Evolutionary conservation across 352 stramenopile genomes (phyloP), one percentile per base, ranked within the genome.

Genomic region (Globisporangium alternatum): DNA sequence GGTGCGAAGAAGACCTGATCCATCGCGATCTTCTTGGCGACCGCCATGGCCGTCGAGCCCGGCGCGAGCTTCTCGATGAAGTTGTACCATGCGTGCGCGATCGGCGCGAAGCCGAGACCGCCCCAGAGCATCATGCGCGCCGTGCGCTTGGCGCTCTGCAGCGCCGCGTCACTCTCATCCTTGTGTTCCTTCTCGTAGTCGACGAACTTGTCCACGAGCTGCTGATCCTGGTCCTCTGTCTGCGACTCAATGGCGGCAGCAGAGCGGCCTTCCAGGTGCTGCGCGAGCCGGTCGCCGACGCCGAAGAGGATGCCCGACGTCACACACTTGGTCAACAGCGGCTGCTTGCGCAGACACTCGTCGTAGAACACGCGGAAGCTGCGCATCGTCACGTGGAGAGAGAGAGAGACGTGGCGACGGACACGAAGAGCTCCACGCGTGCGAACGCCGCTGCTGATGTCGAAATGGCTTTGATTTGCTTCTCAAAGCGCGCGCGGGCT

Each of bases 11-110:
- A 59, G 31, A 82, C 22, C 65, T 83, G 78, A 55, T 85, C 75
- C 28, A 77, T 67, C 15, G 48, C 58, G 30, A 85, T 74, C 55
- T 83, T 85, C 65, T 78, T 69, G 49, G 57, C 68, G 31, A 85
- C 64, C 10, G 62, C 75, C 6, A 69, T 47, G 22, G 68, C 66
- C 28, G 65, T 60, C 7, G 58, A 66, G 21, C 67, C 72, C 1
- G 67, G 69, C 21, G 79, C 74, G 41, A 72, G 48, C 72, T 62
- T 61, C 62, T 97, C 91, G 33, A 98, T 80, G 35, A 91, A 49
- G 22, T 88, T 75, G 65, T 97, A 97, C 70, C 95, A 97, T 56
- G 83, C 95, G 72, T 98, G 89, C 76, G 93, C 95, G 66, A 78
- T 80, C 15, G 90, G 89, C 31, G 90, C 87, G 66, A 96, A 87